Evolutionary conservation across 2,329 filamentous ascomycete species (phyloP).

Genomic region (Talaromyces sp.): DNA sequence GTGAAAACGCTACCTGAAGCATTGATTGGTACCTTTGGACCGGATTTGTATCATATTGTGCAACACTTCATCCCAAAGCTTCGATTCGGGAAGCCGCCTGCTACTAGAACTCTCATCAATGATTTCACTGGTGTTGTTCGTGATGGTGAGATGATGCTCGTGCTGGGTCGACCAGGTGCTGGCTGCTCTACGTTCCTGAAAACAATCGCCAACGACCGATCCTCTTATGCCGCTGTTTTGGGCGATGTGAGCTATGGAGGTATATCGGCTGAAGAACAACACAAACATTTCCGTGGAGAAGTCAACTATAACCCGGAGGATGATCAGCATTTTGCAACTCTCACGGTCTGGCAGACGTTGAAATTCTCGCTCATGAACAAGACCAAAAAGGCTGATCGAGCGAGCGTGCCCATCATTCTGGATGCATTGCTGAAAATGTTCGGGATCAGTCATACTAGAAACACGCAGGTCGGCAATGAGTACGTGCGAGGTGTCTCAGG

Average conservation of each 20-base stretch:
- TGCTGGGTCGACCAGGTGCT: constrained; percentile 65
- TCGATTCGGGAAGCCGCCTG: constrained; percentile 44
- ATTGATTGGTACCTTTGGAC: constrained; percentile 71
- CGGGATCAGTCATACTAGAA: constrained; percentile 67
- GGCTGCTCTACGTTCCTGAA: constrained; percentile 76
- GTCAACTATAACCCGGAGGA: constrained; percentile 67
- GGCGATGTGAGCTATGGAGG: constrained; percentile 70
- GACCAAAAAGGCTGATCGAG: constrained; percentile 61
- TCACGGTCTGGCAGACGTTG: constrained; percentile 74
- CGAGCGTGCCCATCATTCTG: constrained; percentile 54
- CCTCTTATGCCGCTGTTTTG: constrained; percentile 59
- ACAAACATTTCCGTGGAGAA: constrained; percentile 66
- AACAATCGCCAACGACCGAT: constrained; percentile 65
- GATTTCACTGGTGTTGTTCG: constrained; percentile 64
- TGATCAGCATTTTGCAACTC: constrained; percentile 65
- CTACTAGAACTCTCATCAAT: constrained; percentile 55
- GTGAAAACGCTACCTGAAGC: constrained; percentile 70
- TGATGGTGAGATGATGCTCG: constrained; percentile 67
- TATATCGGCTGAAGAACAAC: constrained; percentile 62
- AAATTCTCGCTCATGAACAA: constrained; percentile 71
- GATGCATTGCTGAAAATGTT: constrained; percentile 71
- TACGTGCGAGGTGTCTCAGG: constrained; percentile 69
- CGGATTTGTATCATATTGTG: constrained; percentile 66
- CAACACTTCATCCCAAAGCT: constrained; percentile 50
- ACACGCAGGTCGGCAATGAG: constrained; percentile 72